These are phyloP conservation scores for Picochlorum sp. DNA, from an alignment of 139 green algal species.

Conservation along the genomic window DNA sequence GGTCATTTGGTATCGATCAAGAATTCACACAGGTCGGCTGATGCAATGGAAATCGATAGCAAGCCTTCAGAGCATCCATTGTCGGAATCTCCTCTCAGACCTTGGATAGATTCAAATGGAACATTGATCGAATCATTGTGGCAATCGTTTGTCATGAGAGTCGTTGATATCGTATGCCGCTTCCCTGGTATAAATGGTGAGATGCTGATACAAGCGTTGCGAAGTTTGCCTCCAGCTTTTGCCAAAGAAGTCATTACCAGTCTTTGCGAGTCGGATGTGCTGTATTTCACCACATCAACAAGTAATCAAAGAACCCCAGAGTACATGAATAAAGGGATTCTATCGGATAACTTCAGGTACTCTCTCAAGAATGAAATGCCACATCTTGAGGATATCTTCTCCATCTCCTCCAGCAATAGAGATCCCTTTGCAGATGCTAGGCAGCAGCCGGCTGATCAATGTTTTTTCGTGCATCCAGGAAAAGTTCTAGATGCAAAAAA, in stretches of 20 bases:
- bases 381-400: slow-evolving; percentile 25
- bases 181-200: slow-evolving; percentile 11
- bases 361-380: slow-evolving; percentile 64
- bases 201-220: not conserved
- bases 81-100: slow-evolving; percentile 16
- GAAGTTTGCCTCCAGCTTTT: not conserved
- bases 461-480: not conserved
- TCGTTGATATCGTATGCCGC: not conserved
- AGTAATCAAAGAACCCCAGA: not conserved
- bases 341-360: slow-evolving; percentile 12
- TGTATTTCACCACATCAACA: slow-evolving; percentile 5
- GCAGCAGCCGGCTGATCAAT: too few species aligned
- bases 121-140: slow-evolving; percentile 12
- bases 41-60: too few species aligned
- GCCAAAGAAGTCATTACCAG: not conserved
- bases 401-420: too few species aligned
- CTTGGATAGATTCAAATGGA: slow-evolving; percentile 23
- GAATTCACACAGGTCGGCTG: too few species aligned
- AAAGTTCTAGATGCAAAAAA: slow-evolving; percentile 3
- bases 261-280: slow-evolving; percentile 8
- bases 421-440: too few species aligned
- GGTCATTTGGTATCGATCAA: slow-evolving; percentile 1
- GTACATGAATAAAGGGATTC: not conserved
- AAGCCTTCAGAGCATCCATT: too few species aligned
- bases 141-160: slow-evolving; percentile 2